Conservation (phyloP, 2,329 filamentous ascomycete genomes). For the Nectriaceae sp. region DNA sequence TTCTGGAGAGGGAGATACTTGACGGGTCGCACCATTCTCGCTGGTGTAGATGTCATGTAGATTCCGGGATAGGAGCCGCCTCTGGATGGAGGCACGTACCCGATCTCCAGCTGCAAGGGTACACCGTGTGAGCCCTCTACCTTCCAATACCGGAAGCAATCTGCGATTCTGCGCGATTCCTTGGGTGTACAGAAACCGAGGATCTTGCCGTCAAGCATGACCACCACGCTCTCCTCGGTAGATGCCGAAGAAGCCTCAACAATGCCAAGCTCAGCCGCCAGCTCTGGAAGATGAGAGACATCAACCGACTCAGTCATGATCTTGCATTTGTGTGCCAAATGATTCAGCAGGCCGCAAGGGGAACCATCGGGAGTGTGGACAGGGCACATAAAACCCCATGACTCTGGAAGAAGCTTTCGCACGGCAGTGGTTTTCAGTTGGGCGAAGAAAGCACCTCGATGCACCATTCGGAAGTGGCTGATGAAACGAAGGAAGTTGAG, state of each 20-base stretch:
- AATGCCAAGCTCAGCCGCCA: conserved; percentile 80
- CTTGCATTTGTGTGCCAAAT: conserved; percentile 92
- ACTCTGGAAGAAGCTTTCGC: conserved; percentile 91
- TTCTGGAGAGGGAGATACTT: conserved; percentile 88
- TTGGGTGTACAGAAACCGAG: conserved; percentile 88
- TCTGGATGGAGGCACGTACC: conserved; percentile 82
- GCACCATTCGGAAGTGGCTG: conserved; percentile 98
- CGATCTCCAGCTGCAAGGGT: conserved; percentile 84
- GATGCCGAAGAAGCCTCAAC: conserved; percentile 75
- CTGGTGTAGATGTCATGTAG: conserved; percentile 85
- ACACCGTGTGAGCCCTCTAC: conserved; percentile 82
- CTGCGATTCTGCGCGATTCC: conserved; percentile 78
- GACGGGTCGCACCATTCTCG: conserved; percentile 87
- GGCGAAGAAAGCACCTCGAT: conserved; percentile 98
- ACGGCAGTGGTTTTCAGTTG: conserved; percentile 97
- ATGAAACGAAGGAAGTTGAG: conserved; percentile 99
- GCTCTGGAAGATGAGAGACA: conserved; percentile 70
- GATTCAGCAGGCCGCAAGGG: conserved; percentile 92
- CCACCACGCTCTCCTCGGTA: conserved; percentile 79
- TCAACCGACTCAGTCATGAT: conserved; percentile 78
- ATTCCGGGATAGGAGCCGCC: conserved; percentile 96
- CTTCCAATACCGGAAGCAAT: conserved; percentile 93
- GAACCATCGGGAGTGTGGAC: conserved; percentile 96
- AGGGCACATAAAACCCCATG: conserved; percentile 96
- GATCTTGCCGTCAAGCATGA: conserved; percentile 88